Conservation (phyloP, 768 basidiomycete species). For the Suillus lakei region DNA sequence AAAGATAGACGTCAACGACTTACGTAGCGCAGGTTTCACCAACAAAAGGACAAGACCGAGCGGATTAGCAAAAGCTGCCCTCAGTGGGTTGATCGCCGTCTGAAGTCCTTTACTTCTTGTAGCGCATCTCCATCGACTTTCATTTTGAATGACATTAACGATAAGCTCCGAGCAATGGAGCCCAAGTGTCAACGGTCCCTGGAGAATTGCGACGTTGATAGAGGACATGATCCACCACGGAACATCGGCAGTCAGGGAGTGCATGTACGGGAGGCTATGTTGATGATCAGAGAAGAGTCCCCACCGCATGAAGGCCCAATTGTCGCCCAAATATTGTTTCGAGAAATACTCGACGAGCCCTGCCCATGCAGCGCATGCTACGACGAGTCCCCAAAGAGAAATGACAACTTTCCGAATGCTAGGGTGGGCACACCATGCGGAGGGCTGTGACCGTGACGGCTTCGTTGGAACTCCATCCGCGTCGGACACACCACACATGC, state of each 20-base stretch:
- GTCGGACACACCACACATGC: too few relatives aligned
- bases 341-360: too few relatives aligned
- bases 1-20: conserved; percentile 5
- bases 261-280: conserved; percentile 28
- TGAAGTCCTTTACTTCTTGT: conserved; percentile 19
- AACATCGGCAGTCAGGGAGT: conserved; percentile 22
- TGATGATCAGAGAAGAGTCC: conserved; percentile 27
- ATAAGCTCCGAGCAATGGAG: conserved; percentile 34
- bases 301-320: too few relatives aligned
- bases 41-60: conserved; percentile 22
- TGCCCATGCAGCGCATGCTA: too few relatives aligned
- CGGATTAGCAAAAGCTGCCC: conserved; percentile 21
- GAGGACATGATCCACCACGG: conserved; percentile 26
- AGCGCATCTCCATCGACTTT: conserved; percentile 30
- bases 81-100: conserved; percentile 26
- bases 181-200: conserved; percentile 33
- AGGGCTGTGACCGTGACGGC: too few relatives aligned
- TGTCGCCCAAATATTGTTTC: too few relatives aligned
- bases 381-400: too few relatives aligned
- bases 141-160: conserved; percentile 33
- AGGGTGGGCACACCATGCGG: too few relatives aligned
- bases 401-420: too few relatives aligned
- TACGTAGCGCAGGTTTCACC: conserved; percentile 31
- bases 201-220: conserved; percentile 32
- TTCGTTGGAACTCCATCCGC: too few relatives aligned